Evolutionary conservation across 2,329 filamentous ascomycete species (phyloP).

Genomic region (Trichoderma koningiopsis): DNA sequence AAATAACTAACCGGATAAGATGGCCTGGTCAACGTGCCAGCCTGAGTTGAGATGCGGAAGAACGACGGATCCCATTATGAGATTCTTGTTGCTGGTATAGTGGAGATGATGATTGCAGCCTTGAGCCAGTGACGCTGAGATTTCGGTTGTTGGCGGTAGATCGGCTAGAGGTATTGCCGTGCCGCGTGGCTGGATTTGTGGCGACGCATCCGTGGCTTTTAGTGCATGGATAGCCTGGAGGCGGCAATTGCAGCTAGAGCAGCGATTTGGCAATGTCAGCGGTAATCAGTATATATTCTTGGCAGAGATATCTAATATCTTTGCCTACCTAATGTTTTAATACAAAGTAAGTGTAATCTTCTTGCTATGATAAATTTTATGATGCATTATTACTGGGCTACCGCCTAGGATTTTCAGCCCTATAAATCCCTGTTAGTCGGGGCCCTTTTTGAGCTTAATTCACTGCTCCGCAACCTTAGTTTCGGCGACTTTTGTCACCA

Average conservation of each 20-base stretch:
- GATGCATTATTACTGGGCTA: neutral
- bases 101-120: neutral
- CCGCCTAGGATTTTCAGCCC: neutral
- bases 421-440: neutral
- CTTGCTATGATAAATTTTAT: neutral
- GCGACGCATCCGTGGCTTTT: neutral
- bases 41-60: slow-evolving; percentile 87
- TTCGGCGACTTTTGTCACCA: neutral
- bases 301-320: neutral
- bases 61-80: slow-evolving; percentile 75
- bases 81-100: neutral
- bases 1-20: slow-evolving; percentile 46
- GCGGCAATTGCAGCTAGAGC: neutral
- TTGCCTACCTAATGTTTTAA: neutral
- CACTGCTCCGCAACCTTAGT: neutral
- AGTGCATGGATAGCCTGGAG: neutral
- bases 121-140: neutral
- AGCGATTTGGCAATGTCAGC: neutral
- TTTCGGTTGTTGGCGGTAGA: neutral
- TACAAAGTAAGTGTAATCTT: neutral
- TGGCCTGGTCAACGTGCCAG: slow-evolving; percentile 98
- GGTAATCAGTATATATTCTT: neutral
- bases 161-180: slow-evolving; percentile 22
- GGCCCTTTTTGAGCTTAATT: neutral
- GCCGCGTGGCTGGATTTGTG: slow-evolving; percentile 21